A percentile compares a stretch with the other conserved stretches of the same genome.
These are phyloP conservation scores for Dispira simplex DNA, from an alignment of 192 early-diverging fungal genomes.

Conservation along the genomic window DNA sequence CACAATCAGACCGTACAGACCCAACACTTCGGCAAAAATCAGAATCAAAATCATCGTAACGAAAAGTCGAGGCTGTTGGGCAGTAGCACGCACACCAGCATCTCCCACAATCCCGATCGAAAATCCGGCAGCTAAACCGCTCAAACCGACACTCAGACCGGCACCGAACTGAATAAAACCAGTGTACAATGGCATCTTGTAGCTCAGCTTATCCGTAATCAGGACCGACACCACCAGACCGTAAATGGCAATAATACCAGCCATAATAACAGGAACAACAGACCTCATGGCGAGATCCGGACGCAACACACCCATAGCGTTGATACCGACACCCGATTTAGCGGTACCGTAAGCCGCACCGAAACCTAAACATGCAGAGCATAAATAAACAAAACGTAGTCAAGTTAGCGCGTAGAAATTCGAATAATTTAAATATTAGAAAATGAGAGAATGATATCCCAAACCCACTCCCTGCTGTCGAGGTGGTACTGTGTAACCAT, in stretches of 20 bases:
- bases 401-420: background rate
- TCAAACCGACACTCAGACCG: slow-evolving; percentile 65
- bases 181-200: slow-evolving; percentile 46
- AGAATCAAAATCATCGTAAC: slow-evolving; percentile 79
- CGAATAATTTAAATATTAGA: background rate
- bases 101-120: slow-evolving; percentile 87
- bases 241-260: slow-evolving; percentile 98
- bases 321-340: slow-evolving; percentile 78
- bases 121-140: slow-evolving; percentile 79
- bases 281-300: slow-evolving; percentile 81
- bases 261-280: slow-evolving; percentile 92
- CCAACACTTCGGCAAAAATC: slow-evolving; percentile 83
- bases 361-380: slow-evolving; percentile 36
- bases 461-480: background rate
- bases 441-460: background rate
- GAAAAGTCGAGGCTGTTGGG: slow-evolving; percentile 64
- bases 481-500: no score
- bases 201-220: slow-evolving; percentile 63
- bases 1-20: slow-evolving; percentile 75
- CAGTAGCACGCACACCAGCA: slow-evolving; percentile 67
- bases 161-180: slow-evolving; percentile 72
- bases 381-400: background rate
- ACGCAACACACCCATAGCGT: slow-evolving; percentile 71
- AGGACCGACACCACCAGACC: slow-evolving; percentile 94
- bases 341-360: slow-evolving; percentile 89